Percentiles rank a stretch among this genome's conserved stretches.
Conservation (phyloP, 1,284 basidiomycete genomes). For the Kwoniella shivajii region DNA sequence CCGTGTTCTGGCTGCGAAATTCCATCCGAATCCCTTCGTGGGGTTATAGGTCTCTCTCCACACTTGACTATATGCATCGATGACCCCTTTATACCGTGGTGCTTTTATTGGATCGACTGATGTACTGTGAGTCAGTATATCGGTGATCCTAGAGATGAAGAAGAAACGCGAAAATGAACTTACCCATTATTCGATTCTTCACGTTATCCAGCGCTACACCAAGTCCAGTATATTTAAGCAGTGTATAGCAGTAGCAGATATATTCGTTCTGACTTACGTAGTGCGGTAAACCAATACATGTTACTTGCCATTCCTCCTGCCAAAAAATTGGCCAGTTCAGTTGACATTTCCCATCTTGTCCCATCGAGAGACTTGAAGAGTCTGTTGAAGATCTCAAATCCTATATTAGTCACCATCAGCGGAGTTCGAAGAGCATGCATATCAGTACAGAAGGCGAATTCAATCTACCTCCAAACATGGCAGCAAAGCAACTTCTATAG, state of each 20-base stretch:
- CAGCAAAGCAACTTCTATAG: slow-evolving; percentile 50
- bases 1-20: slow-evolving; percentile 37
- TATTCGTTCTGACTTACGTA: slow-evolving; percentile 36
- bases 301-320: slow-evolving; percentile 55
- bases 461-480: slow-evolving; percentile 53
- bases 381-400: slow-evolving; percentile 54
- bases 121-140: too few species aligned
- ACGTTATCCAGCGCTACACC: slow-evolving; percentile 50
- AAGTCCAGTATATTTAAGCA: background rate
- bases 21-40: slow-evolving; percentile 33
- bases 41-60: slow-evolving; percentile 46
- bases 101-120: slow-evolving; percentile 44
- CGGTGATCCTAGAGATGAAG: too few species aligned
- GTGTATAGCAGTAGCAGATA: background rate
- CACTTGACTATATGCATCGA: slow-evolving; percentile 43
- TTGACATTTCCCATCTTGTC: slow-evolving; percentile 50
- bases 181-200: slow-evolving; percentile 54
- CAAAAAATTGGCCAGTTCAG: slow-evolving; percentile 46
- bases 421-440: background rate
- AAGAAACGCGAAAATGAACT: too few species aligned
- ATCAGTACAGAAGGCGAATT: too few species aligned
- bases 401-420: slow-evolving; percentile 21
- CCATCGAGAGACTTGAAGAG: slow-evolving; percentile 49
- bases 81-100: slow-evolving; percentile 45
- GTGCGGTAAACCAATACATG: slow-evolving; percentile 49